phyloP scores from a whole-genome alignment of 2,329 filamentous ascomycete species.

The Calycina marina region DNA sequence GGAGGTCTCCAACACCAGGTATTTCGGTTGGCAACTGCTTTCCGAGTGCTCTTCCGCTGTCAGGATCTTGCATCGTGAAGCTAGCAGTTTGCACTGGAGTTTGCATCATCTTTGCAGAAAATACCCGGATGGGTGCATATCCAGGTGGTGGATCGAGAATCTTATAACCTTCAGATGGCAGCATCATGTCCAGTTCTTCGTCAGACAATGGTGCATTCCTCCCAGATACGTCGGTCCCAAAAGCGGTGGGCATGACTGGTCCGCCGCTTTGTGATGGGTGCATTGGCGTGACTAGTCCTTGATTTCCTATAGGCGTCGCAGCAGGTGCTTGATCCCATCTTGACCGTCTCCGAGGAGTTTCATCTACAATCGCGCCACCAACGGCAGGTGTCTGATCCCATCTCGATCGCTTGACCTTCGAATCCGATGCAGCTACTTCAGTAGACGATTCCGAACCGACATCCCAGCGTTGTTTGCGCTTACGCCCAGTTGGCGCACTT shows the following conservation, averaged over 20 bases:
- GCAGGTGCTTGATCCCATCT: slow-evolving; percentile 87
- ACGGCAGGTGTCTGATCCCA: slow-evolving; percentile 74
- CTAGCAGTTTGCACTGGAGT: slow-evolving; percentile 65
- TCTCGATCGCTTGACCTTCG: slow-evolving; percentile 54
- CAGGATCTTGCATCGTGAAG: slow-evolving; percentile 96
- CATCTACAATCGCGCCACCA: slow-evolving; percentile 33
- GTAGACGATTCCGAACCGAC: slow-evolving; percentile 46
- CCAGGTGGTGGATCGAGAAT: slow-evolving; percentile 81
- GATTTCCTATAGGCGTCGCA: slow-evolving; percentile 59
- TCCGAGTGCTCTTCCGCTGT: slow-evolving; percentile 66
- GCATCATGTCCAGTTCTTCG: slow-evolving; percentile 82
- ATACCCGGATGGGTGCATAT: slow-evolving; percentile 70
- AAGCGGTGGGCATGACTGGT: slow-evolving; percentile 40
- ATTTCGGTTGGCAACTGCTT: slow-evolving; percentile 93
- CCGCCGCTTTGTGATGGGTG: slow-evolving; percentile 49
- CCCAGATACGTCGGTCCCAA: slow-evolving; percentile 67
- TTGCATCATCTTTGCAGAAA: slow-evolving; percentile 59
- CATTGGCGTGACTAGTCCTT: slow-evolving; percentile 64
- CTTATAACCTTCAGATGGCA: slow-evolving; percentile 87
- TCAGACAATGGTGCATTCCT: slow-evolving; percentile 78
- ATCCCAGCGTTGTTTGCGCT: slow-evolving; percentile 95
- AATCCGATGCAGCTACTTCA: slow-evolving; percentile 32
- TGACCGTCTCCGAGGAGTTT: slow-evolving; percentile 59
- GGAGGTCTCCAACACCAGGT: slow-evolving; percentile 84
- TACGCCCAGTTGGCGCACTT: slow-evolving; percentile 46